Evolutionary conservation across 345 rosid genomes (phyloP).

Genomic region (Rhodomyrtus tomentosa): DNA sequence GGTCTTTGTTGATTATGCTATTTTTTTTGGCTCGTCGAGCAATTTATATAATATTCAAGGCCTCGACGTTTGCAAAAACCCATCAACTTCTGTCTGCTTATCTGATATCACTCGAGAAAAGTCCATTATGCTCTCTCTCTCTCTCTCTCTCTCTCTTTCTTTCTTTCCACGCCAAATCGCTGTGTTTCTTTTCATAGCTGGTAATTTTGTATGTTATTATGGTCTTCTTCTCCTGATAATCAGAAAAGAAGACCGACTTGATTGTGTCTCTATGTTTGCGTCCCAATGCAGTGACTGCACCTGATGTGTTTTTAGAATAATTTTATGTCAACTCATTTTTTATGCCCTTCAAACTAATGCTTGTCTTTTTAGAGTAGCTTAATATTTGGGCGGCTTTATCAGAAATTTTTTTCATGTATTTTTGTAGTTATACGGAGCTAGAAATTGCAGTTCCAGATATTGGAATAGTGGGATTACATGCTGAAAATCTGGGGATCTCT

Average conservation of each 20-base stretch:
- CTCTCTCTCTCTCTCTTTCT: background rate
- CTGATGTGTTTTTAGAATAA: background rate
- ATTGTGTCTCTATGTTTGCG: background rate
- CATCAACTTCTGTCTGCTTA: background rate
- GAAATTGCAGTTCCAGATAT: constrained; percentile 92
- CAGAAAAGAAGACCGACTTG: background rate
- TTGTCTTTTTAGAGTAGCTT: background rate
- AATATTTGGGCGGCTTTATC: background rate
- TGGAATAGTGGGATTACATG: constrained; percentile 79
- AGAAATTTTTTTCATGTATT: background rate
- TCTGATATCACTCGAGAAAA: background rate
- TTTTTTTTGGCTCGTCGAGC: background rate
- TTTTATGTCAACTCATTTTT: background rate
- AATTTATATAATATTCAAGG: background rate
- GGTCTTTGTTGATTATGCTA: background rate
- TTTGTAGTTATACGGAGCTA: constrained; percentile 67
- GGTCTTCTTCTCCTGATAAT: background rate
- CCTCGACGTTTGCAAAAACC: background rate
- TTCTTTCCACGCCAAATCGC: background rate
- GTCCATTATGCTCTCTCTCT: background rate
- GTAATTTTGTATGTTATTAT: background rate
- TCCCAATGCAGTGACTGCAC: background rate
- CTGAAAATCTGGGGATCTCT: constrained; percentile 87
- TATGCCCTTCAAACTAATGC: background rate
- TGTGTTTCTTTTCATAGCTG: background rate